phyloP scores from a whole-genome alignment of 2,329 filamentous ascomycete genomes.

The Zymoseptoria pseudotritici region DNA sequence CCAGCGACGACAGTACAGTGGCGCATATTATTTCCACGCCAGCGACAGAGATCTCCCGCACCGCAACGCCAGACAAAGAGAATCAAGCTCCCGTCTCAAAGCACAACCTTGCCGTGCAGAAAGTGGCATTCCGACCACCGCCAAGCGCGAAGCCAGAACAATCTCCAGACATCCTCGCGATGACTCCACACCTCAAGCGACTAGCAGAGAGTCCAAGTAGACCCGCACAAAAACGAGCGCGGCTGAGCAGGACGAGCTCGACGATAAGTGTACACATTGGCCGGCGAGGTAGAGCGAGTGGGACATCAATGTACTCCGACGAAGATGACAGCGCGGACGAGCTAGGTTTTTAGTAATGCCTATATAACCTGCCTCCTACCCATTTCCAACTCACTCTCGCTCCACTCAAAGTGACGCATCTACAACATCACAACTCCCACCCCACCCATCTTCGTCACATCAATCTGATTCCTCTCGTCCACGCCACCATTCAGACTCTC shows the following conservation, averaged over 20 bases:
- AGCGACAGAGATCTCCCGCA: neutral
- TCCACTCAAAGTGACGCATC: neutral
- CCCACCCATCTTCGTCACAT: slow-evolving; percentile 71
- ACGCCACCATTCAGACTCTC: slow-evolving; percentile 80
- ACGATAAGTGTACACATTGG: neutral
- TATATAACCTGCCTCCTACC: neutral
- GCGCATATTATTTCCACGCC: neutral
- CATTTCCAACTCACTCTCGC: neutral
- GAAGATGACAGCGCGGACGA: slow-evolving; percentile 1
- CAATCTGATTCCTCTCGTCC: slow-evolving; percentile 66
- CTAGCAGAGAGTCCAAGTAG: neutral
- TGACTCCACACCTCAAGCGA: neutral
- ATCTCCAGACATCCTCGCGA: slow-evolving; percentile 4
- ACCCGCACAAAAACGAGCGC: neutral
- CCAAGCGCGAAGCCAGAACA: neutral
- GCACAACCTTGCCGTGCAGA: neutral
- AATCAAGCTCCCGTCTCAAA: neutral
- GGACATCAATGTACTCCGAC: neutral
- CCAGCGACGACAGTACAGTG: neutral
- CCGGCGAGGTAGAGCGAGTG: neutral
- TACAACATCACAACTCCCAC: slow-evolving; percentile 82
- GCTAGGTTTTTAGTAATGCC: neutral
- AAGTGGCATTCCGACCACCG: neutral
- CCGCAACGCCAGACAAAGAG: neutral
- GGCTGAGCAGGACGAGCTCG: neutral